phyloP scores from a whole-genome alignment of 164 flowering plant species.

The Macadamia integrifolia region DNA sequence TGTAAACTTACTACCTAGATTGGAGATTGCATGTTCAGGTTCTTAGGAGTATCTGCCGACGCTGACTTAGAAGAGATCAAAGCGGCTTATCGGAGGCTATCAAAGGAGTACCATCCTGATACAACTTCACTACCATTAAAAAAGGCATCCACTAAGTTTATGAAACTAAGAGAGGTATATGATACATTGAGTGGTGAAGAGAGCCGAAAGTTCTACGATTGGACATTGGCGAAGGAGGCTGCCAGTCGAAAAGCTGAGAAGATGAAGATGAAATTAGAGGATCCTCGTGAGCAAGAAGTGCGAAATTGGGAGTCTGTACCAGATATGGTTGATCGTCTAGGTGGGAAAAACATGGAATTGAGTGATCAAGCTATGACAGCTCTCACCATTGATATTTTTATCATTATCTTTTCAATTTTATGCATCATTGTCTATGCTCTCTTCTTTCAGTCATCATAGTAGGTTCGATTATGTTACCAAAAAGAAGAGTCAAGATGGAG shows the following conservation, averaged over 20 bases:
- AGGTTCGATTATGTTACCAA: background rate
- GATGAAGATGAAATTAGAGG: slow-evolving; percentile 64
- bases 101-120: slow-evolving; percentile 94
- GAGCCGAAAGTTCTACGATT: slow-evolving; percentile 66
- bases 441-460: slow-evolving; percentile 35
- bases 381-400: slow-evolving; percentile 52
- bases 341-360: slow-evolving; percentile 68
- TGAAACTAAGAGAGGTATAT: slow-evolving; percentile 67
- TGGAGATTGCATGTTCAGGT: slow-evolving; percentile 29
- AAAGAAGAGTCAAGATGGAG: too few species aligned
- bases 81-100: slow-evolving; percentile 67
- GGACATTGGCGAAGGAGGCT: slow-evolving; percentile 85
- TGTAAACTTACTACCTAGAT: background rate
- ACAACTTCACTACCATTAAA: slow-evolving; percentile 75
- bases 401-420: slow-evolving; percentile 47
- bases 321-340: slow-evolving; percentile 81
- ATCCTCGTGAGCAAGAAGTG: slow-evolving; percentile 60
- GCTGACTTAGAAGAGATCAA: slow-evolving; percentile 88
- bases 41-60: slow-evolving; percentile 61
- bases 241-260: slow-evolving; percentile 69
- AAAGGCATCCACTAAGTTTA: slow-evolving; percentile 73
- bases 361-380: slow-evolving; percentile 79
- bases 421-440: slow-evolving; percentile 48
- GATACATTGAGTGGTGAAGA: slow-evolving; percentile 65
- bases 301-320: slow-evolving; percentile 43